Conservation (phyloP, 2,329 filamentous ascomycete species). For the Cryphonectria nitschkei region DNA sequence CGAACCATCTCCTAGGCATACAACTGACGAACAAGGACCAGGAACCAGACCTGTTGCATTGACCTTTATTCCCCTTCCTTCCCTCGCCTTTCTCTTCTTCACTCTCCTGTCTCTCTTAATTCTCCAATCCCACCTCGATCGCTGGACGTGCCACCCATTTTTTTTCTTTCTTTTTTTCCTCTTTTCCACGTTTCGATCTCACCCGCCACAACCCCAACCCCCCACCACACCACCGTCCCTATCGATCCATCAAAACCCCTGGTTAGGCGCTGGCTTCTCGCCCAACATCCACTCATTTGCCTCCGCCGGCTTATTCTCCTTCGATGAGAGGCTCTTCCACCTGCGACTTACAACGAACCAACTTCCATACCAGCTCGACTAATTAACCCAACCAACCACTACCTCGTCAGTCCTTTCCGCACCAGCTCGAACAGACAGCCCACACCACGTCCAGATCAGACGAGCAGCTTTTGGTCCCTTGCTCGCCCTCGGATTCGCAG, state of each 20-base stretch:
- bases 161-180: neutral
- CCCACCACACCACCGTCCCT: conserved; percentile 27
- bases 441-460: conserved; percentile 19
- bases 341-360: neutral
- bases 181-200: neutral
- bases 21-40: conserved; percentile 3
- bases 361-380: conserved; percentile 4
- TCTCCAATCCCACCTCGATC: conserved; percentile 15
- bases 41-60: neutral
- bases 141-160: neutral
- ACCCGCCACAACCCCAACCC: conserved; percentile 1
- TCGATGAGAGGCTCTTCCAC: conserved; percentile 17
- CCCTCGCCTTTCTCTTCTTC: conserved; percentile 1
- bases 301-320: conserved; percentile 15
- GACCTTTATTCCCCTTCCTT: conserved; percentile 5
- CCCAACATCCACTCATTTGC: conserved; percentile 36
- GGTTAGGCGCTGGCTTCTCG: conserved; percentile 36
- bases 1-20: neutral
- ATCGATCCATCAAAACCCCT: conserved; percentile 23
- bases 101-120: neutral
- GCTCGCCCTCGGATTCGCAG: conserved; percentile 4
- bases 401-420: conserved; percentile 23
- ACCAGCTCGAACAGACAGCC: conserved; percentile 7
- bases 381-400: neutral
- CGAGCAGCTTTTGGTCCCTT: conserved; percentile 4